These are phyloP conservation scores for Pisolithus marmoratus DNA, from an alignment of 768 basidiomycete species.

Conservation along the genomic window DNA sequence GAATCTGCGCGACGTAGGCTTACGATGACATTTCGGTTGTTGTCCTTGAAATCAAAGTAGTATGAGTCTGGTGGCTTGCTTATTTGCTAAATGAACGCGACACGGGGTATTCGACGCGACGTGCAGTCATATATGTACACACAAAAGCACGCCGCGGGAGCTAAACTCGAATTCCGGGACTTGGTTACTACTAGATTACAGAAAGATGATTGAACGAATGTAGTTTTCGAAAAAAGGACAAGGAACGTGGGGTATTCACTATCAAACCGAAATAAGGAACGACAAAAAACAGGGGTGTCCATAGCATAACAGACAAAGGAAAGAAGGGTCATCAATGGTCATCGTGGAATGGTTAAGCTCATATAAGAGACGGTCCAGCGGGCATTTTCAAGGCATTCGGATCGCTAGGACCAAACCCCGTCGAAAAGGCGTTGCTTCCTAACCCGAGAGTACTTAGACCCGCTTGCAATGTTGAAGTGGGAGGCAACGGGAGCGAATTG, in stretches of 20 bases:
- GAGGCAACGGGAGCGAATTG: slow-evolving; percentile 11
- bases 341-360: slow-evolving; percentile 7
- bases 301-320: slow-evolving; percentile 10
- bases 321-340: slow-evolving; percentile 7
- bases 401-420: slow-evolving; percentile 14
- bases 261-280: not conserved
- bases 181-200: slow-evolving; percentile 20
- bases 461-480: slow-evolving; percentile 20
- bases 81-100: too few relatives aligned
- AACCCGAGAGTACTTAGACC: slow-evolving; percentile 13
- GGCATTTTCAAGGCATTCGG: slow-evolving; percentile 28
- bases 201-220: not conserved
- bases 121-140: too few relatives aligned
- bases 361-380: slow-evolving; percentile 46
- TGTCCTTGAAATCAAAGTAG: not conserved
- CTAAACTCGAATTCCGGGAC: slow-evolving; percentile 9
- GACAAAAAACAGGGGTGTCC: not conserved
- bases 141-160: too few relatives aligned
- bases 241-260: not conserved
- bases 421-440: slow-evolving; percentile 15
- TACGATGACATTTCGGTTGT: slow-evolving; percentile 19
- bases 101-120: too few relatives aligned
- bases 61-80: not conserved
- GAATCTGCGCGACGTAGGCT: slow-evolving; percentile 1
- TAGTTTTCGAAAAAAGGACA: slow-evolving; percentile 1